Conservation (phyloP, 306 rosid genomes). For the Nissolia schottii region DNA sequence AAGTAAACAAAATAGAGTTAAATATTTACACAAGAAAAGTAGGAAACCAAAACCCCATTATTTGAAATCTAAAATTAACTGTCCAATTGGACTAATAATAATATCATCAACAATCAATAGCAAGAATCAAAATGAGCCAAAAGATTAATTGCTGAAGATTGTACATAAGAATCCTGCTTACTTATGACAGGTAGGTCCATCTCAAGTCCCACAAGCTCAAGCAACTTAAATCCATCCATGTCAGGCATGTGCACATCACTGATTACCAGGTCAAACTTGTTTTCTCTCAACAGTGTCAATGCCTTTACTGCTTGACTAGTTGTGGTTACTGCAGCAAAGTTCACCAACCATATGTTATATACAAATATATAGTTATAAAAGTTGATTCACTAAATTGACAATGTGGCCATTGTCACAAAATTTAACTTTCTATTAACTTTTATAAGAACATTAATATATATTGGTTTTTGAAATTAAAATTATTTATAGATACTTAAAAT, state of each 20-base stretch:
- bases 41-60: conserved; percentile 1
- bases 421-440: no score
- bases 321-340: conserved; percentile 72
- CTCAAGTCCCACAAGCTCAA: conserved; percentile 95
- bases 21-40: background rate
- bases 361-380: background rate
- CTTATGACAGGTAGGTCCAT: conserved; percentile 99
- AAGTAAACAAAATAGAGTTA: background rate
- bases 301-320: conserved; percentile 78
- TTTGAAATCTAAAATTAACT: conserved; percentile 8
- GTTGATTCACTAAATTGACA: background rate
- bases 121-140: background rate
- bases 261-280: conserved; percentile 88
- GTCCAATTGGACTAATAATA: background rate
- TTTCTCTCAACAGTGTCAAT: conserved; percentile 76
- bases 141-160: background rate
- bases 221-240: conserved; percentile 99
- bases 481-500: no score
- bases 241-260: conserved; percentile 99
- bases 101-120: background rate
- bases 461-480: no score
- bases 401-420: no score
- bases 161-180: conserved; percentile 28
- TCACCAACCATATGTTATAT: background rate
- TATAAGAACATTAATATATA: no score